phyloP scores from a whole-genome alignment of 2,329 filamentous ascomycete genomes.

The Fusarium sp. region DNA sequence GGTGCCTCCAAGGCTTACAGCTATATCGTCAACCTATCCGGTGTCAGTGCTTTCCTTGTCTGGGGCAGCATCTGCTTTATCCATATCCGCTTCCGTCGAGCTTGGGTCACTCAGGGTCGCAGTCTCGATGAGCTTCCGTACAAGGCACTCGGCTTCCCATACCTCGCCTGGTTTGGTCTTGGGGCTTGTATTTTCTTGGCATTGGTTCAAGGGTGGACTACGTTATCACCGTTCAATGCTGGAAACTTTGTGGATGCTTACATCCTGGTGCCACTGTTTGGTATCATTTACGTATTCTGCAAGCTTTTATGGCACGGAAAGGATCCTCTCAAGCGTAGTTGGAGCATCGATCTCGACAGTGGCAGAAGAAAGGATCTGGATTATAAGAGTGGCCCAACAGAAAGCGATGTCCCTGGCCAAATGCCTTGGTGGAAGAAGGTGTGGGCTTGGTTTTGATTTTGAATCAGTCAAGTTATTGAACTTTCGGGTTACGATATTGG shows the following conservation, averaged over 20 bases:
- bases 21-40: constrained; percentile 76
- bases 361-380: constrained; percentile 66
- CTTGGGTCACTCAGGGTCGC: constrained; percentile 68
- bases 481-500: not conserved
- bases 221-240: constrained; percentile 64
- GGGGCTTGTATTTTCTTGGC: constrained; percentile 67
- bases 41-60: constrained; percentile 76
- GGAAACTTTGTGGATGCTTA: constrained; percentile 72
- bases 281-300: constrained; percentile 63
- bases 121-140: constrained; percentile 64
- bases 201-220: constrained; percentile 70
- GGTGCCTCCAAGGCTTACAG: constrained; percentile 71
- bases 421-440: constrained; percentile 56
- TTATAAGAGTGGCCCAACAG: constrained; percentile 48
- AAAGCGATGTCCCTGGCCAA: constrained; percentile 40
- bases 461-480: not conserved
- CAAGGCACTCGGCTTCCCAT: constrained; percentile 63
- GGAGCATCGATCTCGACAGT: constrained; percentile 65
- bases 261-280: constrained; percentile 68
- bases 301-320: constrained; percentile 61
- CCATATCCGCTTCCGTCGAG: constrained; percentile 75
- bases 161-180: constrained; percentile 68
- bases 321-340: constrained; percentile 59
- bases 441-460: constrained; percentile 52
- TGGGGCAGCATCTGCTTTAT: constrained; percentile 77